Percentiles rank a stretch among this genome's conserved stretches.
phyloP scores from a whole-genome alignment of 2,329 filamentous ascomycete genomes.

The Zymoseptoria tritici region DNA sequence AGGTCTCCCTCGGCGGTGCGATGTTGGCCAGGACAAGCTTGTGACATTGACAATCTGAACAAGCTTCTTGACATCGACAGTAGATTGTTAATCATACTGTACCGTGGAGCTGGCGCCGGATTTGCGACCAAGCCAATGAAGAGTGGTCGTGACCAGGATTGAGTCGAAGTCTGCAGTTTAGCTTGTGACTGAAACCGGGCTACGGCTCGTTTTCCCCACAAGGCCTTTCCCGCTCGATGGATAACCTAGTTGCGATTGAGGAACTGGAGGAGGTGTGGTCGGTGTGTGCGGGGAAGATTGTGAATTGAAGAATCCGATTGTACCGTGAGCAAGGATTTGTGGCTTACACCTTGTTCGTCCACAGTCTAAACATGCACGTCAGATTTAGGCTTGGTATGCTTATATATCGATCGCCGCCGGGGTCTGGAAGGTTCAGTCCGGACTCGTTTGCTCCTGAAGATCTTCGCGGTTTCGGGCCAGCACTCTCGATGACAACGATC shows the following conservation, averaged over 20 bases:
- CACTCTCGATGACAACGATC: not conserved
- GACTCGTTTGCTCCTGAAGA: not conserved
- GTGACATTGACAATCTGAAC: too few relatives aligned
- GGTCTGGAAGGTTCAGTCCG: not conserved
- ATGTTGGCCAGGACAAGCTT: too few relatives aligned
- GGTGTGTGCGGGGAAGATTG: not conserved
- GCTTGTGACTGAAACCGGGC: too few relatives aligned
- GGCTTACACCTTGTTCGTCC: not conserved
- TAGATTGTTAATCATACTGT: too few relatives aligned
- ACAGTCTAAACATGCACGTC: not conserved
- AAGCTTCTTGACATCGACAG: too few relatives aligned
- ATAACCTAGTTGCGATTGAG: not conserved
- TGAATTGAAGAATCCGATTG: not conserved
- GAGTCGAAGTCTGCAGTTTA: not conserved
- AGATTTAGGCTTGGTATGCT: not conserved
- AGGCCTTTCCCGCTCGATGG: not conserved
- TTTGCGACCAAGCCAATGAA: not conserved
- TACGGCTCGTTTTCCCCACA: not conserved
- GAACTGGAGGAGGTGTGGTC: not conserved
- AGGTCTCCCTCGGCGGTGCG: too few relatives aligned
- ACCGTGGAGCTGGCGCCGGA: too few relatives aligned
- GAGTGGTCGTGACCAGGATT: not conserved
- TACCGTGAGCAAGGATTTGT: not conserved
- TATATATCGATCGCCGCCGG: not conserved
- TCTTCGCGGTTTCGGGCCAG: not conserved